Conservation (phyloP, 2,329 filamentous ascomycete genomes). For the Colletotrichum sp. region DNA sequence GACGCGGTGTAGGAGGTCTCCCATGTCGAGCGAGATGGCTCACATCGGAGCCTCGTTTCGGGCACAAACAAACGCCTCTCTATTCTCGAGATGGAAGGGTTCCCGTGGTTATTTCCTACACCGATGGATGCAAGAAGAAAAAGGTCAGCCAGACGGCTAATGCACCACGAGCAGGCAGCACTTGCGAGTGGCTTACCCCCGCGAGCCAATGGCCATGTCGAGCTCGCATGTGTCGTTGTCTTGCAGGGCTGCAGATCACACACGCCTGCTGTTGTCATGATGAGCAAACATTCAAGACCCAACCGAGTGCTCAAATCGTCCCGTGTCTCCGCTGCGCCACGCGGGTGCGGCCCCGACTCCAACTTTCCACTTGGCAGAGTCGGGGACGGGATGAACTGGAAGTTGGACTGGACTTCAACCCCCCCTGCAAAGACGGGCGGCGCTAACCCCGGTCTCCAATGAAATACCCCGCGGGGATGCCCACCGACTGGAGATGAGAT, state of each 20-base stretch:
- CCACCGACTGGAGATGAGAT: neutral
- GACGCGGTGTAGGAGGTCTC: neutral
- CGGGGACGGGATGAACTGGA: neutral
- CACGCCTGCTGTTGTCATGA: neutral
- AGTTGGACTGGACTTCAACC: neutral
- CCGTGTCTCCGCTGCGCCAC: conserved; percentile 7
- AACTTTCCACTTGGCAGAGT: neutral
- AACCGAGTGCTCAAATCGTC: neutral
- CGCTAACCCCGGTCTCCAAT: neutral
- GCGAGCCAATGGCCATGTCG: neutral
- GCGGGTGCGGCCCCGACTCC: neutral
- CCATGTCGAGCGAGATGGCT: neutral
- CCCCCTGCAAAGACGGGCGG: neutral
- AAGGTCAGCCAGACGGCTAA: neutral
- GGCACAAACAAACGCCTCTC: neutral
- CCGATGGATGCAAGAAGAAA: neutral
- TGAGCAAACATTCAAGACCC: neutral
- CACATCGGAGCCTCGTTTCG: neutral
- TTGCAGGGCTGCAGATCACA: neutral
- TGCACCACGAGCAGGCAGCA: neutral
- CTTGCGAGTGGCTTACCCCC: neutral
- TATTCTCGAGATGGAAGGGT: neutral
- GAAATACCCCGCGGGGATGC: neutral
- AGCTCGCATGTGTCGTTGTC: neutral
- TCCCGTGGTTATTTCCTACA: neutral